phyloP scores from a whole-genome alignment of 208 protist species.

The Acanthamoeba castellanii region DNA sequence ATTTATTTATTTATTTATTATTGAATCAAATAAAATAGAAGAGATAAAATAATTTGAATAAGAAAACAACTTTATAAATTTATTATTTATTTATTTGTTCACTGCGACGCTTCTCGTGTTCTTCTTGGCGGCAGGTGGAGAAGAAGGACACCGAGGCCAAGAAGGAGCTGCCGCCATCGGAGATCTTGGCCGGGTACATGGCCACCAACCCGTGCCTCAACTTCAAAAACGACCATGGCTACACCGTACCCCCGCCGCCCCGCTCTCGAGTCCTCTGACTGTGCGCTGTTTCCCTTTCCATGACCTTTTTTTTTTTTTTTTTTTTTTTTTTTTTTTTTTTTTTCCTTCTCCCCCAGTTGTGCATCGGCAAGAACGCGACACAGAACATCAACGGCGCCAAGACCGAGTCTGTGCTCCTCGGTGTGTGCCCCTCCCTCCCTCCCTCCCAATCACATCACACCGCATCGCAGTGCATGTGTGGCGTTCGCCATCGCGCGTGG shows the following conservation, averaged over 20 bases:
- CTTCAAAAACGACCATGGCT: conserved; percentile 10
- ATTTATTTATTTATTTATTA: no score
- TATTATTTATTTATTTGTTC: no score
- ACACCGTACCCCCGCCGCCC: neutral
- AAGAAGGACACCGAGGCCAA: neutral
- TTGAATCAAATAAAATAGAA: no score
- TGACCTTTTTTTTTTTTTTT: neutral
- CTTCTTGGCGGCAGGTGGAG: neutral
- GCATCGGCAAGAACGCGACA: neutral
- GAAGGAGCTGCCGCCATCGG: neutral
- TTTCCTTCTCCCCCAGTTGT: neutral
- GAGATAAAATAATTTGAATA: no score
- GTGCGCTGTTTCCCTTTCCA: no score
- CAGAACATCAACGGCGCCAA: neutral
- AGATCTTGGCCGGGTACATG: conserved; percentile 5
- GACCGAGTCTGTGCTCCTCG: neutral
- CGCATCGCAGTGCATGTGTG: no score
- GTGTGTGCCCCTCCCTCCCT: neutral
- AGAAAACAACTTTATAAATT: neutral
- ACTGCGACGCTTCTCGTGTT: neutral
- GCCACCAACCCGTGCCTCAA: neutral
- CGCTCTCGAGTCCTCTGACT: no score
- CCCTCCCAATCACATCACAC: no score
- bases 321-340: neutral
- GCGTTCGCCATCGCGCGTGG: neutral